Evolutionary conservation across 441 rosid species (phyloP), one percentile per base, ranked within the genome.

Genomic region (Melastoma candidum): DNA sequence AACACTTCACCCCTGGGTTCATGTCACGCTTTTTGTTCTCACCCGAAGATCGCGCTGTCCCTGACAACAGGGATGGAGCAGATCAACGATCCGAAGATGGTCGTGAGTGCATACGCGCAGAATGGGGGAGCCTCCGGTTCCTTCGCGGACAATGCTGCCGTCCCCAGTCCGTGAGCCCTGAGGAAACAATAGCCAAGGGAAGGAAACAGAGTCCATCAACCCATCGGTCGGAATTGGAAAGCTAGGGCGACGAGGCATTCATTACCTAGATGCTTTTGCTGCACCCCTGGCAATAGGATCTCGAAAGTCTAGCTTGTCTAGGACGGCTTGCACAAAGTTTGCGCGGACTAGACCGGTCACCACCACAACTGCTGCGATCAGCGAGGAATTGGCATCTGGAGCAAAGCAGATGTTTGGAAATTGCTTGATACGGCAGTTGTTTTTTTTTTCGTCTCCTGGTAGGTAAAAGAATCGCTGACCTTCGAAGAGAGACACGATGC

Each of bases 71-170:
- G 98, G 32, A 87, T 74, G 12, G 96, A 83, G 78, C 96, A 92
- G 41, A 87, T 29, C 70, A 92, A 52, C 1, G 96, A 85, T 47
- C 96, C 98, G 12, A 92, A 85, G 45, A 92, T 85, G 56, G 95
- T 96, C 0, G 98, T 84, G 11, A 92, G 96, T 44, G 86, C 98
- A 73, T 92, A 92, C 12, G 96, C 98, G 50, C 98, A 85, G 61
- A 88, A 92, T 24, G 98, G 97, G 51, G 88, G 96, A 44, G 98
- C 98, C 63, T 82, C 98, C 2, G 95, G 98, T 66, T 92, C 98
- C 77, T 88, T 92, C 2, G 94, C 97, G 6, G 98, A 85, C 71
- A 87, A 69, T 47, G 98, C 95, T 49, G 95, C 97, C 59, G 97
- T 92, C 75, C 95, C 98, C 68, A 87, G 74, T 67, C 98, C 95